Evolutionary conservation across 148 eudicot species (phyloP).

Genomic region (Cornus florida): DNA sequence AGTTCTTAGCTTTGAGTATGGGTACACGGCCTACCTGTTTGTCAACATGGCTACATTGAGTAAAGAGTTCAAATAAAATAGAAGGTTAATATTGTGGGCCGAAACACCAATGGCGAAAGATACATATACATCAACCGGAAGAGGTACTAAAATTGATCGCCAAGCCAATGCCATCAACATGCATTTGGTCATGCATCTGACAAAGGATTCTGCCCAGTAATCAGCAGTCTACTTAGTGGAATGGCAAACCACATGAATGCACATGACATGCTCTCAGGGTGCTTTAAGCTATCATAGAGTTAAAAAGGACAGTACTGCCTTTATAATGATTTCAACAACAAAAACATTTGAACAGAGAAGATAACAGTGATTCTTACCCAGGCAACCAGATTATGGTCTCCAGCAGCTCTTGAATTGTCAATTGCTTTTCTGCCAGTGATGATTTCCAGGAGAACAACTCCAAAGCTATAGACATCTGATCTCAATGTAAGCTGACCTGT

Average conservation of each 20-base stretch:
- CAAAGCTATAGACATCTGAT: slow-evolving; percentile 69
- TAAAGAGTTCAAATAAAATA: too few relatives aligned
- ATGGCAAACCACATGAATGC: not conserved
- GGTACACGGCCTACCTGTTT: too few relatives aligned
- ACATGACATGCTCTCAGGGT: not conserved
- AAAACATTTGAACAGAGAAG: not conserved
- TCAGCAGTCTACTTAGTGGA: not conserved
- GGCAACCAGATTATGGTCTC: slow-evolving; percentile 56
- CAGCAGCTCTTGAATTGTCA: slow-evolving; percentile 46
- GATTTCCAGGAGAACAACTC: slow-evolving; percentile 65
- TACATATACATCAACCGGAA: not conserved
- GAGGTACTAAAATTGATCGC: not conserved
- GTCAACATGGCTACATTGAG: too few relatives aligned
- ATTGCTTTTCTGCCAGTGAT: slow-evolving; percentile 61
- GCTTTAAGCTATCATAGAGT: not conserved
- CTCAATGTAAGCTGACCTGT: slow-evolving; percentile 65
- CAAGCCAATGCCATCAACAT: not conserved
- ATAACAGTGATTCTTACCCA: slow-evolving; percentile 39
- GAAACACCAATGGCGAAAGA: not conserved
- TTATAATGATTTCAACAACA: not conserved
- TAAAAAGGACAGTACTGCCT: not conserved
- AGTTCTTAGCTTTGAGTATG: too few relatives aligned
- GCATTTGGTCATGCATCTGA: not conserved
- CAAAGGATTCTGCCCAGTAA: not conserved
- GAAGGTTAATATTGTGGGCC: too few relatives aligned